Conservation (phyloP, 305 asterid species). For the Fraxinus paxiana region DNA sequence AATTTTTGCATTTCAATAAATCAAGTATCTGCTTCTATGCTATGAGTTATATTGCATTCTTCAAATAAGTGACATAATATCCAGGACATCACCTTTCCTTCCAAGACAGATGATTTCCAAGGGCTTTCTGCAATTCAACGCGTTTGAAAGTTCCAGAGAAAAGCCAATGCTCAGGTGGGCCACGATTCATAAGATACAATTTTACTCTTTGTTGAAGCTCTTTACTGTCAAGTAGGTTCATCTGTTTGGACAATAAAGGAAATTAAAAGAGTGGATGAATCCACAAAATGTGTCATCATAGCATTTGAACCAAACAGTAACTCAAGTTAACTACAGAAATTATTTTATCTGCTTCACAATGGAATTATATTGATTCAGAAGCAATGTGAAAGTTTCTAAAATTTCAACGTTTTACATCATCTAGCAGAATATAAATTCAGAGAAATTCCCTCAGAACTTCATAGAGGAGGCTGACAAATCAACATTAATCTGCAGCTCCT, state of each 20-base stretch:
- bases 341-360: background rate
- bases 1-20: background rate
- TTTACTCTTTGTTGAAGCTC: conserved; percentile 92
- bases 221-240: conserved; percentile 79
- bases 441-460: background rate
- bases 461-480: background rate
- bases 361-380: background rate
- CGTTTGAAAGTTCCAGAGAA: conserved; percentile 80
- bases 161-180: conserved; percentile 95
- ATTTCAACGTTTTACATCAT: conserved; percentile 12
- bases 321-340: background rate
- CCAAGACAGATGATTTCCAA: conserved; percentile 90
- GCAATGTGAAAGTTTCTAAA: background rate
- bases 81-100: conserved; percentile 73
- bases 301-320: background rate
- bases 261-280: conserved; percentile 7
- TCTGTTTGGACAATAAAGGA: conserved; percentile 38
- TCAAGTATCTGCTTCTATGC: background rate
- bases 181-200: conserved; percentile 65
- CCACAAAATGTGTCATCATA: background rate
- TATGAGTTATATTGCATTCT: background rate
- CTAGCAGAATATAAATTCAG: background rate
- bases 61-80: conserved; percentile 2
- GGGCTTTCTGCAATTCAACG: conserved; percentile 79
- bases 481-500: background rate